Evolutionary conservation across 768 basidiomycete species (phyloP).

Genomic region (Agaricus sinodeliciosus): DNA sequence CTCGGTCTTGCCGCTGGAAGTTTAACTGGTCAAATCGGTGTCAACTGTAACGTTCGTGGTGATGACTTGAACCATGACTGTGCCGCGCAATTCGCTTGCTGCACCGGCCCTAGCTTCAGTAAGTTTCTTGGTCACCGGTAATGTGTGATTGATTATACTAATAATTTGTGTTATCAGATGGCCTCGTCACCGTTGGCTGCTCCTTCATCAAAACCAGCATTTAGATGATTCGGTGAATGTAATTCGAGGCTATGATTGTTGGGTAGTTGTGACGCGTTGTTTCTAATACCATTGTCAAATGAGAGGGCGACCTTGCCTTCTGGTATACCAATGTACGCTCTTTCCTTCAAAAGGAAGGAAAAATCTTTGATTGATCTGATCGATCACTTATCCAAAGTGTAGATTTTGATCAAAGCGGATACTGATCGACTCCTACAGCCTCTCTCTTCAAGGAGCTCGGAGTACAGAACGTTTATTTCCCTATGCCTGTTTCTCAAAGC

Average conservation of each 20-base stretch:
- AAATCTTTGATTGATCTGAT: neutral
- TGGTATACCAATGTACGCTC: slow-evolving; percentile 89
- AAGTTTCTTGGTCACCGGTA: neutral
- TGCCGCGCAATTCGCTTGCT: slow-evolving; percentile 7
- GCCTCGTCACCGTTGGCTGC: slow-evolving; percentile 8
- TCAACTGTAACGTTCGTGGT: slow-evolving; percentile 3
- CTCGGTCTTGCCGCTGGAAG: slow-evolving; percentile 2
- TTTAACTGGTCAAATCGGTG: slow-evolving; percentile 6
- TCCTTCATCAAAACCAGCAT: slow-evolving; percentile 8
- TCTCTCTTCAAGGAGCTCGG: slow-evolving; percentile 93
- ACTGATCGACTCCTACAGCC: slow-evolving; percentile 99
- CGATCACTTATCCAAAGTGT: slow-evolving; percentile 12
- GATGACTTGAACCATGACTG: too few species aligned
- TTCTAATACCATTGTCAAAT: slow-evolving; percentile 1
- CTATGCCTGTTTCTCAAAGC: slow-evolving; percentile 93
- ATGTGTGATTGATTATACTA: neutral
- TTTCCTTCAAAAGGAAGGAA: neutral
- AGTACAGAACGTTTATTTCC: slow-evolving; percentile 97
- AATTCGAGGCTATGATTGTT: neutral
- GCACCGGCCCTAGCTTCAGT: slow-evolving; percentile 6
- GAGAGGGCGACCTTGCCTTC: slow-evolving; percentile 85
- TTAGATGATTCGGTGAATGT: neutral
- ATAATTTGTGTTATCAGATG: neutral
- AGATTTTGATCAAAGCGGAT: slow-evolving; percentile 97
- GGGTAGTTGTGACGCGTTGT: neutral